Base-by-base conservation (phyloP, 2,329 filamentous ascomycete species). In the Hypoxylon sp. region DNA sequence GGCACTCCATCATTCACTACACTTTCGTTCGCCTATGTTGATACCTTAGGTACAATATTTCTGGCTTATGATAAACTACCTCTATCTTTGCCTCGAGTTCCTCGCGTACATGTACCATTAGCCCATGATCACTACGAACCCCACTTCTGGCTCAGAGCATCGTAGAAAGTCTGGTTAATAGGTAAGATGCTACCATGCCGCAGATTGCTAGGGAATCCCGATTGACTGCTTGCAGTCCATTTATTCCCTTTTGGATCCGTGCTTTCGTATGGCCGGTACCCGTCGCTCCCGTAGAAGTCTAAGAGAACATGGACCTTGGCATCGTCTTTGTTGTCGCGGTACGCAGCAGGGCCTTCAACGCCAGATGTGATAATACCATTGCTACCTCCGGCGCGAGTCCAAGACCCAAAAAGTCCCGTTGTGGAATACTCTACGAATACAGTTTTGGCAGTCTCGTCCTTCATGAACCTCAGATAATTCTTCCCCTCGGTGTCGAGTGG, bases 381-480 rank as follows among this genome's bases (percentile, higher is more conserved):
- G 7, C 73, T 71, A 2, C 83, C 84, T 1, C 82, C 84, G 0
- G 83, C 82, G 0, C 84, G 78, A 0, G 81, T 83, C 84, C 85
- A 87, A 0, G 78, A 82, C 0, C 85, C 85, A 60, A 86, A 85
- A 0, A 88, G 74, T 0, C 86, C 86, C 0, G 71, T 80, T 0
- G 81, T 80, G 2, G 81, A 82, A 52, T 82, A 80, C 69, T 87
- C 85, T 32, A 82, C 79, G 64, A 85, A 88, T 21, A 88, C 84
- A 0, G 80, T 82, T 67, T 85, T 85, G 2, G 78, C 80, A 0
- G 81, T 80, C 73, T 88, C 85, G 74, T 87, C 84, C 69, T 87
- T 87, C 76, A 87, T 79, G 76, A 87, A 88, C 48, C 86, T 82
- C 5, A 84, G 78, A 55, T 84, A 87, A n/a, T 78, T 78, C 38